Conservation (phyloP, 352 stramenopile genomes). For the Phytophthora pluvialis region DNA sequence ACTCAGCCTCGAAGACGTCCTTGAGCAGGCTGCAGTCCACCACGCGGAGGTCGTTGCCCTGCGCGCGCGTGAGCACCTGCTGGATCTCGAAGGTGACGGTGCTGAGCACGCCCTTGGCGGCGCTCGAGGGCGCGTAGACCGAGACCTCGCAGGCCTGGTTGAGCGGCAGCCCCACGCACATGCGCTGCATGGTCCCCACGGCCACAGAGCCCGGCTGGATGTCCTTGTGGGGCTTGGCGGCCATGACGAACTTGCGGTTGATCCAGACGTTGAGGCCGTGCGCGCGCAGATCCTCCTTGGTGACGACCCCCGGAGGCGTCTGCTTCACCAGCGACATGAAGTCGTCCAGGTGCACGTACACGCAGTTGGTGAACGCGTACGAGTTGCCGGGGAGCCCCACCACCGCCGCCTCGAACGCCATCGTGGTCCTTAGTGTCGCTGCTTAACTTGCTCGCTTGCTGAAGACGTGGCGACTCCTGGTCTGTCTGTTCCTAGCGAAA, state of each 20-base stretch:
- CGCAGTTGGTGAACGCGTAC: conserved; percentile 83
- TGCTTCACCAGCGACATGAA: conserved; percentile 74
- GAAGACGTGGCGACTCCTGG: conserved; percentile 19
- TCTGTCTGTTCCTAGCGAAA: conserved; percentile 19
- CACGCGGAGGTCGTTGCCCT: conserved; percentile 61
- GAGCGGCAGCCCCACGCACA: conserved; percentile 74
- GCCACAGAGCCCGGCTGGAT: conserved; percentile 61
- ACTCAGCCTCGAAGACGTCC: conserved; percentile 69
- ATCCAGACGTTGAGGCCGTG: conserved; percentile 84
- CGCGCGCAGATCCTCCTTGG: conserved; percentile 74
- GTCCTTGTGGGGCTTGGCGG: conserved; percentile 77
- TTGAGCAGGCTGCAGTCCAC: conserved; percentile 83
- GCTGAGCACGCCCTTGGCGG: conserved; percentile 53
- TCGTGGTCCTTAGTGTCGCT: conserved; percentile 13
- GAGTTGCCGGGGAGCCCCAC: conserved; percentile 77
- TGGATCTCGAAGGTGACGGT: conserved; percentile 88
- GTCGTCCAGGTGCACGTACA: conserved; percentile 81
- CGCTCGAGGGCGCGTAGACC: conserved; percentile 60
- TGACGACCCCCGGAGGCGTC: conserved; percentile 64
- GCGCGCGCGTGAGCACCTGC: conserved; percentile 71
- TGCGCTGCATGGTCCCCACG: conserved; percentile 81
- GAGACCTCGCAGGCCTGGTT: conserved; percentile 69
- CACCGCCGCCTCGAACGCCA: conserved; percentile 69
- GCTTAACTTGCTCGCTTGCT: neutral
- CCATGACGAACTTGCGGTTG: conserved; percentile 84